A percentile compares a stretch with the other conserved stretches of the same genome.
Evolutionary conservation across 2,329 filamentous ascomycete species (phyloP).

Genomic region (Venturia pyrina): DNA sequence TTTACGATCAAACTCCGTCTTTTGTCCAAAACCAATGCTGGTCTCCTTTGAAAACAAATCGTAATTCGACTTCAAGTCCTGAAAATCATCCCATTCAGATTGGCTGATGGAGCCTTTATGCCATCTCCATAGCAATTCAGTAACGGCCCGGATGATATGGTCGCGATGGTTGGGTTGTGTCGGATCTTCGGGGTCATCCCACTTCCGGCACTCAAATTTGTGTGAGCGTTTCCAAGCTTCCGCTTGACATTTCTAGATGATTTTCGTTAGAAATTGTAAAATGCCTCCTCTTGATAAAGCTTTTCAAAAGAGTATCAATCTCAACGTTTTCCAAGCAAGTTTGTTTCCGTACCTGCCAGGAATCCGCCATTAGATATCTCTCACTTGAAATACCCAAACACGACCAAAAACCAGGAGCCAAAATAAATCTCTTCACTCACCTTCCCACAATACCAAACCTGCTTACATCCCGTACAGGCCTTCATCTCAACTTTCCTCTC

Average conservation of each 20-base stretch:
- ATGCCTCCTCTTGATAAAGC: not conserved
- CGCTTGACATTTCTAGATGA: constrained; percentile 46
- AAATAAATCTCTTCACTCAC: constrained; percentile 26
- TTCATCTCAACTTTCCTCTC: constrained; percentile 32
- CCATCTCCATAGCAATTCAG: constrained; percentile 42
- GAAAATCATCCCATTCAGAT: constrained; percentile 34
- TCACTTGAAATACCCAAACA: not conserved
- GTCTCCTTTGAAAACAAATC: constrained; percentile 8
- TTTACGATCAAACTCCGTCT: not conserved
- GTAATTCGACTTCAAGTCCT: constrained; percentile 40
- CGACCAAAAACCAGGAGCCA: not conserved
- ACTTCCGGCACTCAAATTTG: constrained; percentile 49
- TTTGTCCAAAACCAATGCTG: not conserved
- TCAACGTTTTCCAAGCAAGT: not conserved
- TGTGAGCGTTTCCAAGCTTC: constrained; percentile 50
- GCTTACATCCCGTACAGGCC: constrained; percentile 47
- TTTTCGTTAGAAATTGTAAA: not conserved
- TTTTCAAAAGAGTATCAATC: not conserved
- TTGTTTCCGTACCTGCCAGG: not conserved
- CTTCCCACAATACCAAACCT: constrained; percentile 51
- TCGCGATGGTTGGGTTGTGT: constrained; percentile 32
- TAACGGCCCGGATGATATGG: constrained; percentile 46
- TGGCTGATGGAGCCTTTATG: constrained; percentile 28
- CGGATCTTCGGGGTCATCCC: constrained; percentile 32
- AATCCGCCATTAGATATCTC: not conserved